A percentile compares a stretch with the other conserved stretches of the same genome.
Evolutionary conservation across 331 rosid genomes (phyloP).

Genomic region (Erythrophleum ivorense): DNA sequence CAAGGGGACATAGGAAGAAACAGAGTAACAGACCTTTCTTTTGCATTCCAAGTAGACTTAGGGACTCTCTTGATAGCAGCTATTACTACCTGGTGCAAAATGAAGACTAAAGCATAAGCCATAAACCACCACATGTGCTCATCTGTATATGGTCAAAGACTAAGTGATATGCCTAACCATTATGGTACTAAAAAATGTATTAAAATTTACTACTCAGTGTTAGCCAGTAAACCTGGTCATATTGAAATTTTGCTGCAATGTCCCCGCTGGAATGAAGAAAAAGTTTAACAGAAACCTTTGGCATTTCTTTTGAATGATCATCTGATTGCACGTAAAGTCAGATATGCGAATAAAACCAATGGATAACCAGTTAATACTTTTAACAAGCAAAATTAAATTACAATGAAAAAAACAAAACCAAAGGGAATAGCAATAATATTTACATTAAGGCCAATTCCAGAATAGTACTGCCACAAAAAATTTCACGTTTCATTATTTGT

Average conservation of each 20-base stretch:
- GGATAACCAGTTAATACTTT: slow-evolving; percentile 23
- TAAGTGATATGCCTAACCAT: slow-evolving; percentile 4
- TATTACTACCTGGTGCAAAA: slow-evolving; percentile 60
- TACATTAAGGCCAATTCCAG: neutral
- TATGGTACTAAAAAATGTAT: neutral
- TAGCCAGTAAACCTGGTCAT: slow-evolving; percentile 67
- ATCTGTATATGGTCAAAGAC: slow-evolving; percentile 15
- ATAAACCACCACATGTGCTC: slow-evolving; percentile 6
- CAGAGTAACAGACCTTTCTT: slow-evolving; percentile 60
- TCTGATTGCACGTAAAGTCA: slow-evolving; percentile 50
- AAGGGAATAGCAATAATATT: neutral
- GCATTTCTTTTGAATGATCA: slow-evolving; percentile 49
- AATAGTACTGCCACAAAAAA: neutral
- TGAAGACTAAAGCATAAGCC: slow-evolving; percentile 35
- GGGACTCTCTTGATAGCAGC: slow-evolving; percentile 70
- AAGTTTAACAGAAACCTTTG: slow-evolving; percentile 67
- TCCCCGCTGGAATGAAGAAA: slow-evolving; percentile 80
- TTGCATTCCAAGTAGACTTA: slow-evolving; percentile 80
- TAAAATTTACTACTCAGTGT: slow-evolving; percentile 20
- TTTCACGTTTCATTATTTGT: neutral
- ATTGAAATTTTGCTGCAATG: slow-evolving; percentile 78
- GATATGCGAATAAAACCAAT: slow-evolving; percentile 22
- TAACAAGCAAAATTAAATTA: neutral
- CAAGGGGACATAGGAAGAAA: neutral
- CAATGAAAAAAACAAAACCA: neutral